Evolutionary conservation across 108 stramenopile species (phyloP), one percentile per base, ranked within the genome.

Genomic region (Pseudonitzschia pungens): DNA sequence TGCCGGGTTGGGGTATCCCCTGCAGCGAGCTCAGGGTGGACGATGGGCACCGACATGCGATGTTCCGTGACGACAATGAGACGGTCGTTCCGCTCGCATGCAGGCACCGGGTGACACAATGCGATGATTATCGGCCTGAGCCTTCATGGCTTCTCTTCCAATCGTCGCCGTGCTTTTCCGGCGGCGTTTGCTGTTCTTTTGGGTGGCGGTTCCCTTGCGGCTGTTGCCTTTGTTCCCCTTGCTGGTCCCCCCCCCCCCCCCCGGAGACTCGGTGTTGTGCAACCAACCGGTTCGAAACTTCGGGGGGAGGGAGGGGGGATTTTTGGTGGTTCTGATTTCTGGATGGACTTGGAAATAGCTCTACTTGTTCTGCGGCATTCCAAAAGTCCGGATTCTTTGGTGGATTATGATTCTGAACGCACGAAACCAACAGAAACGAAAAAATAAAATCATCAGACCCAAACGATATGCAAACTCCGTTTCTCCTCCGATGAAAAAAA

Each of bases 1-100:
- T 18, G 45, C 14, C 45, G 1, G 45, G 14, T 48, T 22, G 44
- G 14, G 6, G 31, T 20, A 32, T 81, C n/a, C n/a, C n/a, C n/a
- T n/a, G n/a, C n/a, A n/a, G n/a, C 75, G 48, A 75, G 51, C 51
- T 83, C 81, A 2, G 72, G 50, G 44, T 80, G 76, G 50, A 77
- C 31, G 0, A 94, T 28, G 0, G 94, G 94, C 1, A 92, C 84
- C 12, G 87, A 77, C 32, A 95, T 77, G 32, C 59, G 74, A 65
- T 95, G 94, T 62, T 95, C 94, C 15, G 94, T 95, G 20, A 95
- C 89, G 43, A 86, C 85, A 56, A 91, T 75, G 3, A 68, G 70
- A 28, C 79, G 70, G 20, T 65, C 76, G 81, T 78, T 2, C 83
- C 84, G 59, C 85, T 82, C 0, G 90, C 85, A 80, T 90, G 91